Conservation (phyloP, 2,329 filamentous ascomycete species). For the Xylaria sp. region DNA sequence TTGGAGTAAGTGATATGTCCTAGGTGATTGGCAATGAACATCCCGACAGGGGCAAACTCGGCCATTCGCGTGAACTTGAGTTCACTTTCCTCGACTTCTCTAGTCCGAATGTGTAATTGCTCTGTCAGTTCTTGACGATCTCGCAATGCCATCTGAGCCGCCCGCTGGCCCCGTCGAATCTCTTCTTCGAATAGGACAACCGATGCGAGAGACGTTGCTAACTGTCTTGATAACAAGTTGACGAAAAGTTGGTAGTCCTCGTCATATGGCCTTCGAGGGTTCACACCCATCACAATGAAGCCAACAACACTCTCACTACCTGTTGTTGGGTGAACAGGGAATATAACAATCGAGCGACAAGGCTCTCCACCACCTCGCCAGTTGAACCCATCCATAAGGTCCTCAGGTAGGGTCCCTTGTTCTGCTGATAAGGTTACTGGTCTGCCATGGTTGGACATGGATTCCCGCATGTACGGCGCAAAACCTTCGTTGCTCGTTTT, state of each 20-base stretch:
- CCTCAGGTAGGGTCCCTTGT: constrained; percentile 66
- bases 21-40: constrained; percentile 78
- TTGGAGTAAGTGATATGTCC: constrained; percentile 81
- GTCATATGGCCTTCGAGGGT: constrained; percentile 79
- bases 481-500: constrained; percentile 74
- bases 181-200: constrained; percentile 85
- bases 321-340: constrained; percentile 78
- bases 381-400: constrained; percentile 69
- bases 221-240: constrained; percentile 73
- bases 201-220: constrained; percentile 80
- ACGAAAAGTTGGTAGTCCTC: constrained; percentile 81
- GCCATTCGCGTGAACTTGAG: constrained; percentile 84
- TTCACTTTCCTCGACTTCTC: constrained; percentile 70
- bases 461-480: constrained; percentile 75
- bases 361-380: constrained; percentile 75
- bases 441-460: constrained; percentile 67
- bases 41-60: constrained; percentile 80
- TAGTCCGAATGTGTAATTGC: constrained; percentile 70
- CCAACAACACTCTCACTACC: constrained; percentile 74
- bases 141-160: constrained; percentile 74
- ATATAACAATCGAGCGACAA: constrained; percentile 73
- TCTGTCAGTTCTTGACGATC: constrained; percentile 79
- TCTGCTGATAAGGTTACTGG: constrained; percentile 73
- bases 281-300: constrained; percentile 79
- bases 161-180: constrained; percentile 74